These are phyloP conservation scores for Akanthomyces uredinophilus DNA, from an alignment of 2,329 filamentous ascomycete species.

Conservation along the genomic window DNA sequence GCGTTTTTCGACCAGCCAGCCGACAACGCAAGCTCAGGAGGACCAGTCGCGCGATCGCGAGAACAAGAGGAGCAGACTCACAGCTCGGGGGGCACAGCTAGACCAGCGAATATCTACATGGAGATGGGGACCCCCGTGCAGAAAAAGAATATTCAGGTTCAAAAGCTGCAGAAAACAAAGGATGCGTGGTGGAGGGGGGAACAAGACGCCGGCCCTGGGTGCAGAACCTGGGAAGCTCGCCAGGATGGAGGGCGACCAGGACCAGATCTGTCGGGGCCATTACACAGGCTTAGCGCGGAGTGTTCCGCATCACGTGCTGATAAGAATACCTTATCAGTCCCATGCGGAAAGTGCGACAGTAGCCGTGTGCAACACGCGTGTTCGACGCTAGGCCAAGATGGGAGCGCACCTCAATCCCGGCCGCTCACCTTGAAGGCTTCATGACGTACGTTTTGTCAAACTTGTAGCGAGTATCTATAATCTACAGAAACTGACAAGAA, in stretches of 20 bases:
- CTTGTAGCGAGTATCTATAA: not conserved
- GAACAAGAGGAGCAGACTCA: conserved; percentile 25
- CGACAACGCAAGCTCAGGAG: conserved; percentile 16
- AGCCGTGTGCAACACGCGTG: not conserved
- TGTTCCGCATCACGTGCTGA: conserved; percentile 32
- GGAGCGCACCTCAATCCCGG: not conserved
- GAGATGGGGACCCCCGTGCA: conserved; percentile 9
- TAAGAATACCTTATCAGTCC: conserved; percentile 20
- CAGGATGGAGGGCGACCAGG: conserved; percentile 28
- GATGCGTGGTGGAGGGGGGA: conserved; percentile 13
- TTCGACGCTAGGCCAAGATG: not conserved
- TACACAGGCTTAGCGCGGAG: conserved; percentile 25
- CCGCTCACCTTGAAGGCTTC: not conserved
- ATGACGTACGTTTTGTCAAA: not conserved
- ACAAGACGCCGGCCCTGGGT: conserved; percentile 22
- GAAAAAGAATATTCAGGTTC: conserved; percentile 19
- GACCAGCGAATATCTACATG: conserved; percentile 32
- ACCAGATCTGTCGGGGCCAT: conserved; percentile 29
- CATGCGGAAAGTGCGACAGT: conserved; percentile 11
- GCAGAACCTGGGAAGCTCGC: conserved; percentile 34
- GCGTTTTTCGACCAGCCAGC: not conserved
- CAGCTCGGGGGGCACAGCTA: conserved; percentile 29
- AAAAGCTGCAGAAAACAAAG: conserved; percentile 11
- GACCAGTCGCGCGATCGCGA: conserved; percentile 23
- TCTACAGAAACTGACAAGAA: not conserved